These are phyloP conservation scores for Neofusicoccum laricinum DNA, from an alignment of 2,329 filamentous ascomycete species.

Conservation along the genomic window DNA sequence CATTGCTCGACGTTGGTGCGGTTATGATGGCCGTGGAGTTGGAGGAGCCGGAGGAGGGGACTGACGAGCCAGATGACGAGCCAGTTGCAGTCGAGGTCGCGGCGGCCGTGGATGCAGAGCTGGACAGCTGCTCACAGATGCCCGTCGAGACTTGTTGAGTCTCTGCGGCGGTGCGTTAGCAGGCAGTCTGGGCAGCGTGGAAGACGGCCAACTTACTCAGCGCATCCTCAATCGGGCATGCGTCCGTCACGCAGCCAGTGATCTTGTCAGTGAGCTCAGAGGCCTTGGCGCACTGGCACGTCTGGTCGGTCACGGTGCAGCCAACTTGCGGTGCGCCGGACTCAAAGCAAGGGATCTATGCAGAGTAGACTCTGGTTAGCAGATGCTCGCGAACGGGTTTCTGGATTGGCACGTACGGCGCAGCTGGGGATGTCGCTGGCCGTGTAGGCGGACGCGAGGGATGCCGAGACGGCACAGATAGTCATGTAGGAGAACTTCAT, in stretches of 20 bases:
- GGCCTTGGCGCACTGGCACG: constrained; percentile 52
- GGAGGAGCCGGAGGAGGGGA: neutral
- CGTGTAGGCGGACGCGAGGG: constrained; percentile 11
- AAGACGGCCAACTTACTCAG: constrained; percentile 32
- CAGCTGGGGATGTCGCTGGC: constrained; percentile 27
- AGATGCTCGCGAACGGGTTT: neutral
- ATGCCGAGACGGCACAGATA: constrained; percentile 6
- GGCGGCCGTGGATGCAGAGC: constrained; percentile 22
- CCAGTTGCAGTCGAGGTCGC: constrained; percentile 19
- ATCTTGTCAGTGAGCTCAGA: constrained; percentile 37
- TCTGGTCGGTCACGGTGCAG: constrained; percentile 47
- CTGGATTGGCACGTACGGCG: constrained; percentile 28
- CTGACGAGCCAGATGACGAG: constrained; percentile 9
- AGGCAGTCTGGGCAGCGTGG: neutral
- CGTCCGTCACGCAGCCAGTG: constrained; percentile 38
- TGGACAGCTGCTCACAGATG: constrained; percentile 25
- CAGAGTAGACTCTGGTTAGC: neutral
- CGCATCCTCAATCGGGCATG: constrained; percentile 37
- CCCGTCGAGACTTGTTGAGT: constrained; percentile 22
- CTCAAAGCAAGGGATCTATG: constrained; percentile 47
- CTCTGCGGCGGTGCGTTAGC: neutral
- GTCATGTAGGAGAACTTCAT: constrained; percentile 5
- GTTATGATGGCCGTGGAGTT: neutral
- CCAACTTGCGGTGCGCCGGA: constrained; percentile 46
- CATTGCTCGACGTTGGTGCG: neutral